Conservation (phyloP, 1,139 yeast genomes). For the Yamadazyma buinensis region DNA sequence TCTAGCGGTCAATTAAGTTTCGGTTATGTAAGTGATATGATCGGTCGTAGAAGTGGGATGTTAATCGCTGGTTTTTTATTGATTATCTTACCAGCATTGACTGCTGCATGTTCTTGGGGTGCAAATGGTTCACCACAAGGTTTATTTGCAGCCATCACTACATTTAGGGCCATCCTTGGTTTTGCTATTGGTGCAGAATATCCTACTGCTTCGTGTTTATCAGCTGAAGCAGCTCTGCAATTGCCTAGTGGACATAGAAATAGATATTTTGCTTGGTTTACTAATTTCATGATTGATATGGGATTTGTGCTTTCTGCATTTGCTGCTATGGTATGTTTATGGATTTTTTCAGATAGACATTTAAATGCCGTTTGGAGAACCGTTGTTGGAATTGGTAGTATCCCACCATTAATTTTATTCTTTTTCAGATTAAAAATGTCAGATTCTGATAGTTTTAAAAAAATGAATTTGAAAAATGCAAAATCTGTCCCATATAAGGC, state of each 20-base stretch:
- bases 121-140: slow-evolving; percentile 60
- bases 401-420: slow-evolving; percentile 78
- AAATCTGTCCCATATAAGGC: slow-evolving; percentile 61
- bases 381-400: slow-evolving; percentile 89
- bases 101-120: slow-evolving; percentile 85
- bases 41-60: slow-evolving; percentile 81
- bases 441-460: slow-evolving; percentile 68
- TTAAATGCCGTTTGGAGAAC: slow-evolving; percentile 87
- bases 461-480: slow-evolving; percentile 64
- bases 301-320: slow-evolving; percentile 85
- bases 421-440: slow-evolving; percentile 70
- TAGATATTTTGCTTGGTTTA: slow-evolving; percentile 85
- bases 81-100: slow-evolving; percentile 69
- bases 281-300: slow-evolving; percentile 80
- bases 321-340: slow-evolving; percentile 79
- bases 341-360: slow-evolving; percentile 74
- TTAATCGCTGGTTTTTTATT: slow-evolving; percentile 46
- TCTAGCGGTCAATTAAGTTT: slow-evolving; percentile 63
- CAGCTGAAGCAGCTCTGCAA: slow-evolving; percentile 84
- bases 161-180: slow-evolving; percentile 83
- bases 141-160: slow-evolving; percentile 75
- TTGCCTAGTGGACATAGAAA: slow-evolving; percentile 81
- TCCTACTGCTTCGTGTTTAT: slow-evolving; percentile 90
- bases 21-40: slow-evolving; percentile 75
- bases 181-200: slow-evolving; percentile 87